Evolutionary conservation across 140 eudicot genomes (phyloP).

Genomic region (Cichorium intybus): DNA sequence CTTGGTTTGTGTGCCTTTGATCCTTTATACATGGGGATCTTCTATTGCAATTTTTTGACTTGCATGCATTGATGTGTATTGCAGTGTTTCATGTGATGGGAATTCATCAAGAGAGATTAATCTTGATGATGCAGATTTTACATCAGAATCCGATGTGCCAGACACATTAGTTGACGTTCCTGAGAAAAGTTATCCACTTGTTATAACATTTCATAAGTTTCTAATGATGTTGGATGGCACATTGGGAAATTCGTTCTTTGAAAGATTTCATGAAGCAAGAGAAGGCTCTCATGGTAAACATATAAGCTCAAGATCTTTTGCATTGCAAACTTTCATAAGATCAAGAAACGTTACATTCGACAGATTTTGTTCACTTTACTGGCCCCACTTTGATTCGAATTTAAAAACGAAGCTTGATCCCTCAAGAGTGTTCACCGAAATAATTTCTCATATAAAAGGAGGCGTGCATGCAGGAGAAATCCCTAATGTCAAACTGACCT

Average conservation of each 20-base stretch:
- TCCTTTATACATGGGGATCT: background rate
- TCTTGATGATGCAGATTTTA: constrained; percentile 32
- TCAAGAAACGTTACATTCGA: constrained; percentile 53
- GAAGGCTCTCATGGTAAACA: constrained; percentile 8
- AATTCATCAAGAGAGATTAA: constrained; percentile 6
- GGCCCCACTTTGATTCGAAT: constrained; percentile 55
- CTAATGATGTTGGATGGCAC: constrained; percentile 63
- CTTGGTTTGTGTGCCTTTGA: background rate
- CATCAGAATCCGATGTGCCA: constrained; percentile 38
- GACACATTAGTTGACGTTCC: constrained; percentile 45
- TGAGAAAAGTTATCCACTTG: constrained; percentile 40
- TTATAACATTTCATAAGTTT: constrained; percentile 58
- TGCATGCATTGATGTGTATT: background rate
- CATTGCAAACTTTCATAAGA: constrained; percentile 42
- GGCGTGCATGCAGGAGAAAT: constrained; percentile 41
- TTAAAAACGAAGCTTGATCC: constrained; percentile 50
- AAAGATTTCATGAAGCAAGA: constrained; percentile 35
- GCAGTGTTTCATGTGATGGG: constrained; percentile 44
- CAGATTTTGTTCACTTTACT: constrained; percentile 42
- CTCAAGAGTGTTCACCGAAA: constrained; percentile 55
- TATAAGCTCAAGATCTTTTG: constrained; percentile 35
- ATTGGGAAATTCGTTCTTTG: constrained; percentile 48
- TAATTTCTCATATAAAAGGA: constrained; percentile 65
- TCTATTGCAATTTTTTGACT: background rate
- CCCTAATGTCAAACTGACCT: constrained; percentile 23